These are phyloP conservation scores for Plantago major DNA, from an alignment of 257 asterid genomes.

Conservation along the genomic window DNA sequence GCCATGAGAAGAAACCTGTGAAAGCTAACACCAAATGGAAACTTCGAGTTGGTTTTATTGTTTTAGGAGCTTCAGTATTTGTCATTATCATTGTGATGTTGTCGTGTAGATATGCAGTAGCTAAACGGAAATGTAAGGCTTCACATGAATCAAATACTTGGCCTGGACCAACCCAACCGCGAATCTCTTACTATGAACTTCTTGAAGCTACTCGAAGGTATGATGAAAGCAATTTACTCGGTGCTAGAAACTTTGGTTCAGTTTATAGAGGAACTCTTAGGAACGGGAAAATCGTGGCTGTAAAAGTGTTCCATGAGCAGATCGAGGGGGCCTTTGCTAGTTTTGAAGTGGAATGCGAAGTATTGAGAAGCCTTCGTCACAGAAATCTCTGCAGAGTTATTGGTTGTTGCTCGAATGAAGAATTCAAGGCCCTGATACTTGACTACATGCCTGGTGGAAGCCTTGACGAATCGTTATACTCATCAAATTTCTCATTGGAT, in stretches of 20 bases:
- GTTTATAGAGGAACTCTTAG: slow-evolving; percentile 15
- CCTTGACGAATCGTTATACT: slow-evolving; percentile 12
- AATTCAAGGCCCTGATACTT: slow-evolving; percentile 18
- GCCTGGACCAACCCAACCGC: background rate
- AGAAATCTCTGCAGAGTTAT: slow-evolving; percentile 7
- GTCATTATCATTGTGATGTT: background rate
- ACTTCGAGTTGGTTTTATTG: background rate
- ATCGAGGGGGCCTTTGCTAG: slow-evolving; percentile 9
- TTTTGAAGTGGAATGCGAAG: slow-evolving; percentile 18
- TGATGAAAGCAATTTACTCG: slow-evolving; percentile 6
- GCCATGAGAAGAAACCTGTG: background rate
- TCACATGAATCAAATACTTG: background rate
- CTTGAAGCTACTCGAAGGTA: slow-evolving; percentile 5
- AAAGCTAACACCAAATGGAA: background rate
- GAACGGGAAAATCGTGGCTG: slow-evolving; percentile 7
- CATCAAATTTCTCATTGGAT: background rate
- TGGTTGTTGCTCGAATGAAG: slow-evolving; percentile 12
- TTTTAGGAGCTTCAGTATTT: background rate
- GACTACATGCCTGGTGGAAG: slow-evolving; percentile 20
- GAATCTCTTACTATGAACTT: slow-evolving; percentile 15
- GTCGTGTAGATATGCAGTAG: background rate
- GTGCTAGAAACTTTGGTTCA: slow-evolving; percentile 7
- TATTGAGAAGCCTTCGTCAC: slow-evolving; percentile 15
- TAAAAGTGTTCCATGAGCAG: slow-evolving; percentile 15
- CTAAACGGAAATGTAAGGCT: background rate